Evolutionary conservation across 1,284 basidiomycete genomes (phyloP).

Genomic region (Melampsora larici-populina): DNA sequence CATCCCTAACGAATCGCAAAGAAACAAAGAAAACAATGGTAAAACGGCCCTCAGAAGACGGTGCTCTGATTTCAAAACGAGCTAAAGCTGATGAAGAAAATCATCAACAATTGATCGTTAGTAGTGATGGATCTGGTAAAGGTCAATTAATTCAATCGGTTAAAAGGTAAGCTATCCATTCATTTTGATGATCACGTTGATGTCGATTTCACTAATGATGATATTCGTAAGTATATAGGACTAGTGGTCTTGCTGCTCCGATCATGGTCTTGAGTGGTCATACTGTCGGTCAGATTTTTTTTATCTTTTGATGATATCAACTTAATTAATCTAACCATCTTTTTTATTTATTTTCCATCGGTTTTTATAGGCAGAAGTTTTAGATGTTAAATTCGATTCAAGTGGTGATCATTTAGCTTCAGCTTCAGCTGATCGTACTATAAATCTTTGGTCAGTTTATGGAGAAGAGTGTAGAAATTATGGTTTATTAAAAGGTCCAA

Average conservation of each 20-base stretch:
- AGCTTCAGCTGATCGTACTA: conserved; percentile 49
- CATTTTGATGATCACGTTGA: background rate
- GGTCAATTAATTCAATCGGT: conserved; percentile 33
- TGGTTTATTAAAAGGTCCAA: conserved; percentile 45
- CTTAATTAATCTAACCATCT: no score
- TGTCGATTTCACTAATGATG: background rate
- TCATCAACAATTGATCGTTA: conserved; percentile 35
- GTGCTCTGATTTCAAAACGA: conserved; percentile 26
- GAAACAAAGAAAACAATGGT: conserved; percentile 5
- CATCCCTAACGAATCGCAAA: background rate
- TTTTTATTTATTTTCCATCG: no score
- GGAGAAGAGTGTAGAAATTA: conserved; percentile 38
- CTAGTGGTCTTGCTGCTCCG: conserved; percentile 26
- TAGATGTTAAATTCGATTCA: conserved; percentile 51
- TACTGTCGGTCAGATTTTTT: conserved; percentile 5
- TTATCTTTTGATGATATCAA: no score
- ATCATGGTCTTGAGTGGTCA: conserved; percentile 42
- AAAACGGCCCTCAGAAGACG: conserved; percentile 27
- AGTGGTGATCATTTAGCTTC: conserved; percentile 50
- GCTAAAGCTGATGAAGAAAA: conserved; percentile 21
- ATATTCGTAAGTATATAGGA: conserved; percentile 17
- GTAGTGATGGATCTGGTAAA: conserved; percentile 36
- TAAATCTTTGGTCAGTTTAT: conserved; percentile 44
- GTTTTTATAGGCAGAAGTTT: conserved; percentile 47
- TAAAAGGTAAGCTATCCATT: conserved; percentile 23